phyloP scores from a whole-genome alignment of 495 filamentous ascomycete genomes.

The Chaetomidium leptoderma region DNA sequence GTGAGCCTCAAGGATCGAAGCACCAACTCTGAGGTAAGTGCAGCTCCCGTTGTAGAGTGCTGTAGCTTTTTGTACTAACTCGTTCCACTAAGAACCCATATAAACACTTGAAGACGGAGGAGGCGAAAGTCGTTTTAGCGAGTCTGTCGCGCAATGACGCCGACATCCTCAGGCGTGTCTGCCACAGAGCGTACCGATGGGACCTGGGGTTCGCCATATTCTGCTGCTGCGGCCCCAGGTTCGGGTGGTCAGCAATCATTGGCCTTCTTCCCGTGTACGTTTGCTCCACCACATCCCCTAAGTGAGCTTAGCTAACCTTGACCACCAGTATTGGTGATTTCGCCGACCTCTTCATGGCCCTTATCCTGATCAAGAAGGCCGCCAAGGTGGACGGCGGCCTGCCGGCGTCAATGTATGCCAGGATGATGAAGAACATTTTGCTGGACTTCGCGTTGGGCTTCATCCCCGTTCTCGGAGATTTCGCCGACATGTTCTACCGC shows the following conservation, averaged over 20 bases:
- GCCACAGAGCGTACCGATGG: slow-evolving; percentile 72
- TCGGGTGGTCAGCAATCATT: slow-evolving; percentile 81
- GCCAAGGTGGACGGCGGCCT: slow-evolving; percentile 67
- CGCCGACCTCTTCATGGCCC: slow-evolving; percentile 62
- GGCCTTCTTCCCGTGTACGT: slow-evolving; percentile 74
- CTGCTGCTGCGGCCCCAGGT: slow-evolving; percentile 64
- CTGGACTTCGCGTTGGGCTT: slow-evolving; percentile 79
- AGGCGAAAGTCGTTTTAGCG: too few relatives aligned
- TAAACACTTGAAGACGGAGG: too few relatives aligned
- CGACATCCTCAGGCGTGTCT: slow-evolving; percentile 72
- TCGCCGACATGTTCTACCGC: slow-evolving; percentile 59
- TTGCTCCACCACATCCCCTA: background rate
- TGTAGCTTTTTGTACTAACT: slow-evolving; percentile 3
- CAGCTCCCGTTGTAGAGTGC: background rate
- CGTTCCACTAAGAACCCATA: slow-evolving; percentile 57
- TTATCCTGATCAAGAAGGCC: slow-evolving; percentile 65
- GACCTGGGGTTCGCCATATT: slow-evolving; percentile 69
- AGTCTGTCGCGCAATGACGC: slow-evolving; percentile 75
- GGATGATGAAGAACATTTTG: slow-evolving; percentile 73
- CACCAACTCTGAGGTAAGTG: slow-evolving; percentile 62
- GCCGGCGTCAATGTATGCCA: slow-evolving; percentile 46
- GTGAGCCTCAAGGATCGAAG: slow-evolving; percentile 68
- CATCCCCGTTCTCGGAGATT: slow-evolving; percentile 78
- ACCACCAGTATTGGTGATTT: slow-evolving; percentile 64
- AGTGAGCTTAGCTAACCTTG: slow-evolving; percentile 3